Evolutionary conservation across 2,329 filamentous ascomycete species (phyloP), one percentile per base, ranked within the genome.

Genomic region (Epichloe sp.): DNA sequence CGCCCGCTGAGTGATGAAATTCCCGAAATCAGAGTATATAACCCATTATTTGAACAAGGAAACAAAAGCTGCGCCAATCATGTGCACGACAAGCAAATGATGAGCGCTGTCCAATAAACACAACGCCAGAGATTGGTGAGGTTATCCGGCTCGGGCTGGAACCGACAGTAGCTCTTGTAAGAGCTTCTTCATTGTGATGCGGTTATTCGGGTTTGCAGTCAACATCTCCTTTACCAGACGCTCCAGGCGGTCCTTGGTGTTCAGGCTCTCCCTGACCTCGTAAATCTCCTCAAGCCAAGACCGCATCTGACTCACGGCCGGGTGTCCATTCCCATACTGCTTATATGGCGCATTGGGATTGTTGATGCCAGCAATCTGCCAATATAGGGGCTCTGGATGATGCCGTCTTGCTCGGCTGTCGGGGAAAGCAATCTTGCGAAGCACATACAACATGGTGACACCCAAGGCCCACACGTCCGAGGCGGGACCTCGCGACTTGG

Each of bases 401-500:
- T 70, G 67, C 49, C 70, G 69, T 26, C 72, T 64, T 3, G 69
- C 73, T 19, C 78, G 71, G 36, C 63, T 65, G 55, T 80, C 78
- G 1, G 78, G 78, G 51, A 78, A 77, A 0, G 71, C 59, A 37
- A 80, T 76, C 62, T 77, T 77, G 55, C 71, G 68, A 50, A 81
- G 62, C 4, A 78, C 72, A 55, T 81, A 81, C 19, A 81, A 68
- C 77, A 81, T 80, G 34, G 77, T 79, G 47, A 81, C 69, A 44
- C 78, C 78, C 34, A 81, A 64, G 0, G 77, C 78, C 77, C 78
- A 81, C 8, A 80, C 76, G 56, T 81, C 78, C 34, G 77, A 78
- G 2, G 76, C 66, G 3, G 73, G 62, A 3, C 78, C 78, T 35
- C 78, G 76, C 45, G 71, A 66, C 60, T 74, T 77, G 49, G 69